Evolutionary conservation across 441 rosid species (phyloP), one percentile per base, ranked within the genome.

Genomic region (Populus hybrid): DNA sequence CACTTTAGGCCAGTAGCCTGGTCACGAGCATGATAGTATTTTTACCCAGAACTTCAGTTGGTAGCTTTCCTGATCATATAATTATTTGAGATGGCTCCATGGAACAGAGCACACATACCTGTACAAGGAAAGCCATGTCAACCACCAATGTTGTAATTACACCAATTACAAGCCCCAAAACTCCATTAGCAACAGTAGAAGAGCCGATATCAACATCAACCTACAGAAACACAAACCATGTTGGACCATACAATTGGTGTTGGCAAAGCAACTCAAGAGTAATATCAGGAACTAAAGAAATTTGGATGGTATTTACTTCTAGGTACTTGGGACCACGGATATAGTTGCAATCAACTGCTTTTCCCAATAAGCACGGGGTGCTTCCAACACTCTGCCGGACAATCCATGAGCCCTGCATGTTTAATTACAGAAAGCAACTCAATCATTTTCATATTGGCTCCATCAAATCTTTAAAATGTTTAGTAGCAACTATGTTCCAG

Each of bases 71-170:
- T 50, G 56, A 16, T 29, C 31, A 7, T 18, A 18, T 18, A 18
- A 53, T 16, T 53, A 53, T 53, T 18, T 18, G 61, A 53, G 61
- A 18, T 53, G 61, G 21, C 56, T 45, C 6, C 56, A 45, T 4
- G 26, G 31, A 29, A 29, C 31, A 29, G 31, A 29, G 73, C 11
- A 29, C 0, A 31, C 72, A 67, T 88, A 92, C 99, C 97, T 97
- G 99, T 87, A 97, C 97, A 86, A 97, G 99, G 83, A 94, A 94
- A 80, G 99, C 98, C 98, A 94, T 94, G 81, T 97, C 99, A 76
- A 97, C 97, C 67, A 94, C 99, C 88, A 97, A 83, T 23, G 99
- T 78, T 56, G 95, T 94, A 73, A 94, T 91, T 68, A 97, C 97
- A 26, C 99, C 98, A 18, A 93, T 83, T 69, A 97, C 99, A 79